phyloP scores from a whole-genome alignment of 768 basidiomycete genomes.

The Jaapia argillacea region DNA sequence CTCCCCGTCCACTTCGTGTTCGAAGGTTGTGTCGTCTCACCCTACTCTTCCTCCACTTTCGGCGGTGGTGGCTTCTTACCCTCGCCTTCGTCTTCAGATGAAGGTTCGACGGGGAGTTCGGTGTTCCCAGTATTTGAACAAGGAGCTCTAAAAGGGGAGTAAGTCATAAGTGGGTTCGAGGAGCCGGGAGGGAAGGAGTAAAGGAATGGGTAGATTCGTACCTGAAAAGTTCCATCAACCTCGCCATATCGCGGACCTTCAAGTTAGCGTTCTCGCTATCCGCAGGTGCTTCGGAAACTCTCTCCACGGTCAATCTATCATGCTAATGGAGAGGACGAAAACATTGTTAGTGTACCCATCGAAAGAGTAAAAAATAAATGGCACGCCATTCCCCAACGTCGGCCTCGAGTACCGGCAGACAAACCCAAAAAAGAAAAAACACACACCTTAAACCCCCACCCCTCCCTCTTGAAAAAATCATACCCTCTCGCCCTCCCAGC shows the following conservation, averaged over 20 bases:
- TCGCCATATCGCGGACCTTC: conserved; percentile 70
- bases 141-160: conserved; percentile 10
- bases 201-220: conserved; percentile 13
- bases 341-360: conserved; percentile 4
- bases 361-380: neutral
- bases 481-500: conserved; percentile 52
- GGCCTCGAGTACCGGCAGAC: too few relatives aligned
- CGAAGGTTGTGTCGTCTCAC: too few relatives aligned
- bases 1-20: too few relatives aligned
- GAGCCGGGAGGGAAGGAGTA: too few relatives aligned
- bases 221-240: conserved; percentile 84
- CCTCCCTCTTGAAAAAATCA: conserved; percentile 64
- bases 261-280: conserved; percentile 36
- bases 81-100: neutral
- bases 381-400: too few relatives aligned
- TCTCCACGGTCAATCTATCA: conserved; percentile 66
- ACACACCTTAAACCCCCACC: conserved; percentile 62
- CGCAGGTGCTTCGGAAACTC: conserved; percentile 35
- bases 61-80: conserved; percentile 3
- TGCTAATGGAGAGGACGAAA: conserved; percentile 41
- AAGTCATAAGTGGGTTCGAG: too few relatives aligned
- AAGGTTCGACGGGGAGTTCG: neutral
- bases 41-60: too few relatives aligned
- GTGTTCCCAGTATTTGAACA: conserved; percentile 21
- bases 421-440: neutral